Conservation (phyloP, 1,139 yeast species). For the Magnusiomyces sp. region DNA sequence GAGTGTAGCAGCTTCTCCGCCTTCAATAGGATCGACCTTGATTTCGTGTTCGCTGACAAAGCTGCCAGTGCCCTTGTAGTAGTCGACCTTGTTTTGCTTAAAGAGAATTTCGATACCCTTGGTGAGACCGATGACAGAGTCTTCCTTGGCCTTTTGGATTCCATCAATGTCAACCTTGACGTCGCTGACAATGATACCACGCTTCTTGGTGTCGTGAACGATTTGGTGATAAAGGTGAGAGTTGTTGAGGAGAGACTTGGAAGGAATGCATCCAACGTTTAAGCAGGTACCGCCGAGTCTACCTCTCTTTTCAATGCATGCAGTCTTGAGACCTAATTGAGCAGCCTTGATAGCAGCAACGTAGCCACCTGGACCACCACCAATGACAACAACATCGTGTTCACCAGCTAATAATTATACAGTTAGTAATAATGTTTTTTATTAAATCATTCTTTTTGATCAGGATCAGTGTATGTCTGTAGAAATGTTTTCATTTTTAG, state of each 20-base stretch:
- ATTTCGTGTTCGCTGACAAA: conserved; percentile 74
- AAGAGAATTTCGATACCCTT: conserved; percentile 90
- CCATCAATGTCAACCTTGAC: conserved; percentile 66
- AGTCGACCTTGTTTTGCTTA: conserved; percentile 91
- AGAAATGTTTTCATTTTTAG: too few species aligned
- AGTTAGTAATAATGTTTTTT: background rate
- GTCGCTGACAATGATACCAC: conserved; percentile 87
- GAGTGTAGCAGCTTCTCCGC: conserved; percentile 56
- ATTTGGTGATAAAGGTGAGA: conserved; percentile 88
- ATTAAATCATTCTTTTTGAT: too few species aligned
- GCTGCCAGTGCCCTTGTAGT: conserved; percentile 89
- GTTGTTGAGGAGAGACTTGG: conserved; percentile 83
- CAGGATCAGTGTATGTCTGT: too few species aligned
- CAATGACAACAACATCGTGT: conserved; percentile 90
- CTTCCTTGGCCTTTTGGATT: conserved; percentile 89
- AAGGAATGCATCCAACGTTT: conserved; percentile 98
- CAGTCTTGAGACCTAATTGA: conserved; percentile 87
- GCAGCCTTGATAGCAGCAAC: conserved; percentile 99
- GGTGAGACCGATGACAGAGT: conserved; percentile 80
- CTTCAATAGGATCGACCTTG: conserved; percentile 80
- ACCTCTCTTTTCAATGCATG: conserved; percentile 96
- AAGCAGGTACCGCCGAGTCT: conserved; percentile 95
- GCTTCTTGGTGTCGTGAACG: conserved; percentile 68
- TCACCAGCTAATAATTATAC: conserved; percentile 33
- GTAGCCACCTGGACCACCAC: conserved; percentile 98